These are phyloP conservation scores for Cyclotella sp. DNA, from an alignment of 108 stramenopile genomes.

Conservation along the genomic window DNA sequence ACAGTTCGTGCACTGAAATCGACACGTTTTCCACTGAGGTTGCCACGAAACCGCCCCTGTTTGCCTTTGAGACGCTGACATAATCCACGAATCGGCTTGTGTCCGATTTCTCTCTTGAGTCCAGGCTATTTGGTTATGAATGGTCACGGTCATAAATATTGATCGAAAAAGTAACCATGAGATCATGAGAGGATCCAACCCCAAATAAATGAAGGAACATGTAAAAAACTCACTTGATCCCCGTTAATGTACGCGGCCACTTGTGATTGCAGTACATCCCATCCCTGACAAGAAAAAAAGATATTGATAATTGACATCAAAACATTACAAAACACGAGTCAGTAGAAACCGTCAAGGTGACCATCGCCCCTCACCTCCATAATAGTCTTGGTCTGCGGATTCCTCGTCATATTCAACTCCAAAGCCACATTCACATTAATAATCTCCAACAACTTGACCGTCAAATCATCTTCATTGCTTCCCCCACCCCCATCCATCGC, in stretches of 20 bases:
- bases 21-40: constrained; percentile 97
- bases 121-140: constrained; percentile 64
- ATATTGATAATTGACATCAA: background rate
- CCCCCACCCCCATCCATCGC: constrained; percentile 98
- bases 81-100: constrained; percentile 95
- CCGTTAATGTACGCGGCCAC: constrained; percentile 98
- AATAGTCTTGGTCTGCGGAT: constrained; percentile 91
- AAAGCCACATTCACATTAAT: constrained; percentile 95
- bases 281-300: constrained; percentile 53
- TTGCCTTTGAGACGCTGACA: constrained; percentile 97
- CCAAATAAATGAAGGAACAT: too few relatives aligned
- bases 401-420: constrained; percentile 83
- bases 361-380: constrained; percentile 65
- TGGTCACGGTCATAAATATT: too few relatives aligned
- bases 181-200: too few relatives aligned
- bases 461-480: constrained; percentile 98
- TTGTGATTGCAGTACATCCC: constrained; percentile 97
- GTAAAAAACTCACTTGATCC: too few relatives aligned
- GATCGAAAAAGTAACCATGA: too few relatives aligned
- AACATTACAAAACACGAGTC: background rate
- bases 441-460: constrained; percentile 98
- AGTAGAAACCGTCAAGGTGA: background rate
- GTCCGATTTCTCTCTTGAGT: constrained; percentile 82
- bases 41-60: constrained; percentile 97
- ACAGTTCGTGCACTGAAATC: constrained; percentile 98